phyloP scores from a whole-genome alignment of 441 rosid genomes.

The California macrophylla region DNA sequence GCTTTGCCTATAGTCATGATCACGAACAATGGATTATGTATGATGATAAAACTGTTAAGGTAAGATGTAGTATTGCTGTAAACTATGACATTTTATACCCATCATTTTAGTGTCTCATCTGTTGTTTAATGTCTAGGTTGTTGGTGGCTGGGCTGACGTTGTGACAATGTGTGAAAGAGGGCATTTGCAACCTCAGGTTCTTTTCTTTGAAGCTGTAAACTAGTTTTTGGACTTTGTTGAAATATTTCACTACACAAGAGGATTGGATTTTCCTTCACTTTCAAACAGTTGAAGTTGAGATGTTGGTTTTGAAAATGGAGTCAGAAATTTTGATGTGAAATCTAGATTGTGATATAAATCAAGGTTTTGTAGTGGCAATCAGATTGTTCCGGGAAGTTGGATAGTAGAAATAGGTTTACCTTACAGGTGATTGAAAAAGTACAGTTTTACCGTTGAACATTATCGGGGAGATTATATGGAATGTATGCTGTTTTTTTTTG shows the following conservation, averaged over 20 bases:
- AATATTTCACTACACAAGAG: conserved; percentile 19
- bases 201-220: conserved; percentile 65
- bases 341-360: conserved; percentile 13
- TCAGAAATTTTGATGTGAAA: conserved; percentile 12
- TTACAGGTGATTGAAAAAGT: not conserved
- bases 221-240: conserved; percentile 25
- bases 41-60: conserved; percentile 92
- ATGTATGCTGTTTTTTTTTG: too few relatives aligned
- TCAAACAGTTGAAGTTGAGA: conserved; percentile 9
- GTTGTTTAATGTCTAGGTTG: conserved; percentile 37
- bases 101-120: conserved; percentile 14
- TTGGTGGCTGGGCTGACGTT: conserved; percentile 81
- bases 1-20: conserved; percentile 76
- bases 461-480: too few relatives aligned
- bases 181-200: conserved; percentile 91
- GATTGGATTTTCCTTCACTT: conserved; percentile 17
- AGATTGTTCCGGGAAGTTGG: too few relatives aligned
- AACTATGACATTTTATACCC: not conserved
- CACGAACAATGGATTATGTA: conserved; percentile 82
- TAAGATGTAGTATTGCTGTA: conserved; percentile 21
- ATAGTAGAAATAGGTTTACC: not conserved
- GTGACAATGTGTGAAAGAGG: conserved; percentile 64
- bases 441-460: not conserved
- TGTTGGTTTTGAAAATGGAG: conserved; percentile 16
- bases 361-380: conserved; percentile 10